Percentiles rank a stretch among this genome's conserved stretches.
These are phyloP conservation scores for Chlorella sp. DNA, from an alignment of 139 green algal species.

Conservation along the genomic window DNA sequence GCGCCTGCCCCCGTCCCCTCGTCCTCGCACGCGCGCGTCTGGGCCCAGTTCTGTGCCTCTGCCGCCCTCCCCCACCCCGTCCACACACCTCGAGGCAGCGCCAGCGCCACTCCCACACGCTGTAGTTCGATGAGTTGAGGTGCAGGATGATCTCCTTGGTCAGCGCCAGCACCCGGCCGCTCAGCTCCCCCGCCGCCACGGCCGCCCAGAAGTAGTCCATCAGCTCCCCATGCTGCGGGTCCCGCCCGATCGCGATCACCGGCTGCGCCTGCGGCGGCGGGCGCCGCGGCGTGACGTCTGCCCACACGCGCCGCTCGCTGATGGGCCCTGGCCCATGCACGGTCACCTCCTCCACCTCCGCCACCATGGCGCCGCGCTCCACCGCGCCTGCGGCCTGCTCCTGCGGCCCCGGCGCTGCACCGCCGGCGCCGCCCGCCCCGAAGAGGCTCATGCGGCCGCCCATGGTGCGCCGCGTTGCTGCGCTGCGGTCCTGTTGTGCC, in stretches of 20 bases:
- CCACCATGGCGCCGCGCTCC: too few species aligned
- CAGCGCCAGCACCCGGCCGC: slow-evolving; percentile 59
- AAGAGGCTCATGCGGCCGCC: too few species aligned
- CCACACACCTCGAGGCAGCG: slow-evolving; percentile 39
- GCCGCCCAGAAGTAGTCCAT: slow-evolving; percentile 57
- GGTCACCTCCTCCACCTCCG: neutral
- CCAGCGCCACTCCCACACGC: slow-evolving; percentile 76
- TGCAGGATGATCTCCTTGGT: slow-evolving; percentile 64
- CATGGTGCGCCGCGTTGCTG: too few species aligned
- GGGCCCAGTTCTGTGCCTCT: neutral
- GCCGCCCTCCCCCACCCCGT: neutral
- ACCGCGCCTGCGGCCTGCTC: too few species aligned
- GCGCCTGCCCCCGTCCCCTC: too few species aligned
- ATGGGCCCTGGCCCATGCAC: neutral
- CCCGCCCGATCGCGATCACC: slow-evolving; percentile 61
- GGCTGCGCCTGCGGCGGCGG: slow-evolving; percentile 8
- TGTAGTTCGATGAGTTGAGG: slow-evolving; percentile 81
- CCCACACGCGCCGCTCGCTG: slow-evolving; percentile 48
- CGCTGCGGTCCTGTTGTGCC: too few species aligned
- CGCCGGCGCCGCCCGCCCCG: neutral
- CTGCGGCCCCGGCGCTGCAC: neutral
- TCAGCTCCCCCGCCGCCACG: slow-evolving; percentile 20
- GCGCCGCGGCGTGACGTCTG: slow-evolving; percentile 46
- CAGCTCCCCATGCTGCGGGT: slow-evolving; percentile 48
- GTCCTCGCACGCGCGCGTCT: too few species aligned